These are phyloP conservation scores for Candida ortonii DNA, from an alignment of 805 yeast species.

Conservation along the genomic window DNA sequence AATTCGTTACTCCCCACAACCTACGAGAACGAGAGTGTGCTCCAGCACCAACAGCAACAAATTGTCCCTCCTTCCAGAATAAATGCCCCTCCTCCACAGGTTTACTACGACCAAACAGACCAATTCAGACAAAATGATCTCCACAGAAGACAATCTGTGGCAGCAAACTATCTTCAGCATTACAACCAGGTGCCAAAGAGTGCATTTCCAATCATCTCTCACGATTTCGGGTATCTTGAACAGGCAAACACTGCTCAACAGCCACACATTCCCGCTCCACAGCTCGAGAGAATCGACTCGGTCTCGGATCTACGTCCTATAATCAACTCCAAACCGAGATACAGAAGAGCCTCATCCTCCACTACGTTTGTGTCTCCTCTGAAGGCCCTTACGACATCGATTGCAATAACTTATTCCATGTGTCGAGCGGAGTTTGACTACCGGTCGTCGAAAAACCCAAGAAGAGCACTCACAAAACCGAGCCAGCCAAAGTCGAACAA, in stretches of 20 bases:
- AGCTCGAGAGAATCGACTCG: constrained; percentile 39
- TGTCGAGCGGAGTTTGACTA: constrained; percentile 86
- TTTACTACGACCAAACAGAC: constrained; percentile 10
- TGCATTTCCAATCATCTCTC: constrained; percentile 14
- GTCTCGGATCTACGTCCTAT: constrained; percentile 59
- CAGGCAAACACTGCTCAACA: constrained; percentile 5
- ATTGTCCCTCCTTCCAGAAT: constrained; percentile 34
- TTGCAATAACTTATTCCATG: constrained; percentile 76
- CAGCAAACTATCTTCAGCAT: constrained; percentile 21
- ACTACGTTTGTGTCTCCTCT: constrained; percentile 73
- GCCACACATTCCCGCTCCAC: constrained; percentile 41
- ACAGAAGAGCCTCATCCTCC: constrained; percentile 64
- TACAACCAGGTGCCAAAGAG: constrained; percentile 15
- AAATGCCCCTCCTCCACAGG: constrained; percentile 29
- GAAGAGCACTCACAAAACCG: constrained; percentile 90
- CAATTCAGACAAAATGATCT: constrained; percentile 15
- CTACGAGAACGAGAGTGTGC: constrained; percentile 20
- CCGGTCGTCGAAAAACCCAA: constrained; percentile 81
- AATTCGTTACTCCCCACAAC: constrained; percentile 28
- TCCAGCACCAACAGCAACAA: constrained; percentile 17
- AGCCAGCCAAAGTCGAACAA: constrained; percentile 76
- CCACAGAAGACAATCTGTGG: constrained; percentile 32
- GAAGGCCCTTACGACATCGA: constrained; percentile 69
- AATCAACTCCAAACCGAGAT: constrained; percentile 61
- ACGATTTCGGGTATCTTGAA: constrained; percentile 4